Evolutionary conservation across 148 eudicot genomes (phyloP).

Genomic region (Persicaria maculosa): DNA sequence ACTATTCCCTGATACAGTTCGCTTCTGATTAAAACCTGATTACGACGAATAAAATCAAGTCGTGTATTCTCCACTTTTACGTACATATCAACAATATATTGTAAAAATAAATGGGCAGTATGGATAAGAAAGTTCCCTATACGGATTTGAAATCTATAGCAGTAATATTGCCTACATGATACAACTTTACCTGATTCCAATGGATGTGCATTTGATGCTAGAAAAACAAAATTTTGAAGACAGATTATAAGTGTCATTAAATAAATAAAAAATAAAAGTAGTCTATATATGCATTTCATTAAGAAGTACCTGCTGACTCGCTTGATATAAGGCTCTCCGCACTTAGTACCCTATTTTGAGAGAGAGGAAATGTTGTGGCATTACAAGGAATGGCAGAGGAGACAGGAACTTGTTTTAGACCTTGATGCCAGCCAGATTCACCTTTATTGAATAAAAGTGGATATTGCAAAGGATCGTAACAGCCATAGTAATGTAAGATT

Average conservation of each 20-base stretch:
- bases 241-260: neutral
- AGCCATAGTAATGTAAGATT: neutral
- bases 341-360: too few species aligned
- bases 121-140: neutral
- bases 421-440: neutral
- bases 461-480: neutral
- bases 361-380: too few species aligned
- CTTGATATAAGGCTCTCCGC: too few species aligned
- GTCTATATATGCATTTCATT: too few species aligned
- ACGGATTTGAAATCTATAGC: neutral
- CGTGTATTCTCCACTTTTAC: neutral
- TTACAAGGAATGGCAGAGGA: too few species aligned
- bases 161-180: neutral
- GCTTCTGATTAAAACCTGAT: neutral
- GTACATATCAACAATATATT: neutral
- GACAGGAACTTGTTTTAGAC: neutral
- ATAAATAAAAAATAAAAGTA: neutral
- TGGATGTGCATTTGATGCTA: neutral
- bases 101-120: neutral
- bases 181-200: neutral
- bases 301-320: too few species aligned
- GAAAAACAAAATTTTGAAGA: neutral
- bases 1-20: neutral
- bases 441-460: neutral
- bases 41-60: neutral